phyloP scores from a whole-genome alignment of 75 land plant genomes.

The Picea glauca region DNA sequence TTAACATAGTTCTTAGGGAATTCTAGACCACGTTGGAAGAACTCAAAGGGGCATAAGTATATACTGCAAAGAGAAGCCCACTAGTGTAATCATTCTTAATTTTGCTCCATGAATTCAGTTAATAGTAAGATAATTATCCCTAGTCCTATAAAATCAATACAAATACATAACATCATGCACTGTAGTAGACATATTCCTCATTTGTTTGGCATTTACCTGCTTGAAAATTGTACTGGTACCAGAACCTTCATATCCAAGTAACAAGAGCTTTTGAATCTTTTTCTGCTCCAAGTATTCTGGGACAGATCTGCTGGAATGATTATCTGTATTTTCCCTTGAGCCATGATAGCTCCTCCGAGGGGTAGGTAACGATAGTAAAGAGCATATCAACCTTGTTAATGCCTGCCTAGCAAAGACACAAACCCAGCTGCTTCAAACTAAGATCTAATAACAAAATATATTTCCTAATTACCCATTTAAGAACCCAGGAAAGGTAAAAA shows the following conservation, averaged over 20 bases:
- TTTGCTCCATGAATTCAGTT: too few species aligned
- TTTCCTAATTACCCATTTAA: neutral
- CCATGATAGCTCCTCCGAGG: slow-evolving; percentile 46
- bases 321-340: slow-evolving; percentile 36
- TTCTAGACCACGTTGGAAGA: too few species aligned
- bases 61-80: too few species aligned
- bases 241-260: slow-evolving; percentile 83
- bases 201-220: slow-evolving; percentile 48
- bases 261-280: slow-evolving; percentile 73
- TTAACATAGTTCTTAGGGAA: too few species aligned
- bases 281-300: slow-evolving; percentile 69
- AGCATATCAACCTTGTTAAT: slow-evolving; percentile 66
- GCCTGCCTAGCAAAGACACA: slow-evolving; percentile 59
- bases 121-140: too few species aligned
- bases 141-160: too few species aligned
- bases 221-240: slow-evolving; percentile 97
- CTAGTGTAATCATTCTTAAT: too few species aligned
- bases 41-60: too few species aligned
- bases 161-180: too few species aligned
- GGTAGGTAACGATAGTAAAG: slow-evolving; percentile 83
- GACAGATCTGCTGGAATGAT: slow-evolving; percentile 31
- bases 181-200: too few species aligned
- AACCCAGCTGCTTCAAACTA: slow-evolving; percentile 6
- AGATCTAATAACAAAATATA: neutral
- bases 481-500: neutral